A percentile compares a stretch with the other conserved stretches of the same genome.
Conservation (phyloP, 768 basidiomycete species). For the Coprinellus micaceus region DNA sequence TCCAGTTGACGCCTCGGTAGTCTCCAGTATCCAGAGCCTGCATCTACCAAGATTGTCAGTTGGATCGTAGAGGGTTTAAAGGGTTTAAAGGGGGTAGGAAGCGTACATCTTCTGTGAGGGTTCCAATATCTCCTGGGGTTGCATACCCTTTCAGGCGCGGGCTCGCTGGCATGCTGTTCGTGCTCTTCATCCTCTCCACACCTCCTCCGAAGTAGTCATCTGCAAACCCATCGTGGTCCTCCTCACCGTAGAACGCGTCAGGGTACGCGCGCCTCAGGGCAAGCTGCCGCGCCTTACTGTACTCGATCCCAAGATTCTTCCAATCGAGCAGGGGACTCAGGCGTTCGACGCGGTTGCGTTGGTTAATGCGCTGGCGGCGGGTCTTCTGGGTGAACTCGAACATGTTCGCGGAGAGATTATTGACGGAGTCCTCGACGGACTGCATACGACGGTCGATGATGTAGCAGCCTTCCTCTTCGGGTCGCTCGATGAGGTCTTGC, state of each 20-base stretch:
- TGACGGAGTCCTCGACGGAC: slow-evolving; percentile 88
- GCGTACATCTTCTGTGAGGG: slow-evolving; percentile 77
- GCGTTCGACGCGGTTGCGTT: slow-evolving; percentile 95
- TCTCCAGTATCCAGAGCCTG: slow-evolving; percentile 83
- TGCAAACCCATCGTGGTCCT: slow-evolving; percentile 41
- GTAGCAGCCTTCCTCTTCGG: slow-evolving; percentile 93
- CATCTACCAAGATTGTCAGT: too few relatives aligned
- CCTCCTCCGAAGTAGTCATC: slow-evolving; percentile 52
- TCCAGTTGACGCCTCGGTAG: slow-evolving; percentile 70
- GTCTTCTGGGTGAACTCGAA: slow-evolving; percentile 76
- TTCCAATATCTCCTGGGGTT: slow-evolving; percentile 92
- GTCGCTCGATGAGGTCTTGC: slow-evolving; percentile 94
- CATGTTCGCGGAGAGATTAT: slow-evolving; percentile 74
- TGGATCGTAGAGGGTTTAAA: too few relatives aligned
- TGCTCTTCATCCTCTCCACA: slow-evolving; percentile 64
- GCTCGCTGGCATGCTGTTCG: slow-evolving; percentile 76
- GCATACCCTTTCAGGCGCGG: slow-evolving; percentile 82
- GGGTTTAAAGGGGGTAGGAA: neutral
- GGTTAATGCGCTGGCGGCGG: slow-evolving; percentile 96
- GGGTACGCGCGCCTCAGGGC: slow-evolving; percentile 93
- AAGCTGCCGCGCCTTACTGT: slow-evolving; percentile 90
- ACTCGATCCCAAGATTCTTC: slow-evolving; percentile 98
- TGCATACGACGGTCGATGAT: slow-evolving; percentile 91
- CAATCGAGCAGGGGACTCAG: slow-evolving; percentile 92
- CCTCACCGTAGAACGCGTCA: slow-evolving; percentile 75